Base-by-base conservation (phyloP, 202 grass and related monocot species). In the Schoenoplectus triqueter region DNA sequence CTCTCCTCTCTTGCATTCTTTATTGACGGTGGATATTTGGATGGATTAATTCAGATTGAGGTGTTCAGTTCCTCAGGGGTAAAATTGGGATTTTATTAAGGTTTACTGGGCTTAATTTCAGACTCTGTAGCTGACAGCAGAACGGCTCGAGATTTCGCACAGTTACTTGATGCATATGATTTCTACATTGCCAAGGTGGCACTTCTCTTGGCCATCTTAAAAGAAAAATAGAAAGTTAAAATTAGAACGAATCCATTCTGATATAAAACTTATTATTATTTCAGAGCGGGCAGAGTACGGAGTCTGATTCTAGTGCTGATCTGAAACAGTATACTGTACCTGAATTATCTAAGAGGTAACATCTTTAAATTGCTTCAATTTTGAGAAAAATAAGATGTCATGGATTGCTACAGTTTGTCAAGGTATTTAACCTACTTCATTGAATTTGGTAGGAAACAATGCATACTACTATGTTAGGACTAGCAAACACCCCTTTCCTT, bases 101-200 rank as follows among this genome's bases (percentile, higher is more conserved):
- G 1, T 75, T 39, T 2, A 46, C 8, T 62, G 73, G 40, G 59
- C 66, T 85, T 64, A 88, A 66, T 64, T 66, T 49, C 49, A 98
- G 96, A 85, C 5, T 71, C 69, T 46, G 89, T 85, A 70, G 88
- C 62, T 13, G 45, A 87, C 61, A 60, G 83, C 71, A 86, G 75
- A 76, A 89, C 88, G 84, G 85, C 90, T 73, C 61, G 85, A 65
- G 96, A 99, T 83, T 91, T 99, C 49, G 81, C 93, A 69, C 93
- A 99, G 86, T 81, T 99, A 75, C 84, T 95, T 44, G 96, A 99
- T 82, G 90, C 87, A 5, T 94, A 92, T 83, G 88, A 78, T 67
- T 82, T 95, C 74, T 94, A 92, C 81, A 83, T 73, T 73, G 82
- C 40, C 31, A 91, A 81, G 86, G 90, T 94, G 0, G 15, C 11